Conservation (phyloP, 148 eudicot species). For the Pouteria glomerata region DNA sequence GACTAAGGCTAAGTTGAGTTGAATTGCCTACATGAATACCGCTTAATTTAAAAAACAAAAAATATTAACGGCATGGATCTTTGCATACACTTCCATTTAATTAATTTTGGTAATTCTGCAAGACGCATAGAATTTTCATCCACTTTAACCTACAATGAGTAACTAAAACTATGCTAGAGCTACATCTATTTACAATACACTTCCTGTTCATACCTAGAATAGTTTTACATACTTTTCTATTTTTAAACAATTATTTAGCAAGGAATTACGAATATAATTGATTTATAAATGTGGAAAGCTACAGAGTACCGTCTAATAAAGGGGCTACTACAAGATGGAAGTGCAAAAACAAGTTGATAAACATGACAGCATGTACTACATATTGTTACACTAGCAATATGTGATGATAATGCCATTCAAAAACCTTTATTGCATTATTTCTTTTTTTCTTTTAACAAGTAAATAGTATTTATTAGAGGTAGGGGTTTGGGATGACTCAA, state of each 20-base stretch:
- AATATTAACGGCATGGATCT: not conserved
- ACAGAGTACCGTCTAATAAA: not conserved
- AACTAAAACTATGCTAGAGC: not conserved
- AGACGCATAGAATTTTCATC: not conserved
- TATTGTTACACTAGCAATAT: not conserved
- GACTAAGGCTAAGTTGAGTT: too few species aligned
- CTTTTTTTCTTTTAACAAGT: too few species aligned
- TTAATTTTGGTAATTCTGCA: not conserved
- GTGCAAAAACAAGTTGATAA: not conserved
- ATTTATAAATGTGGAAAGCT: too few species aligned
- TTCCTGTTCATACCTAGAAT: constrained; percentile 1
- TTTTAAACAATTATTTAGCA: not conserved
- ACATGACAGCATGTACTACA: not conserved
- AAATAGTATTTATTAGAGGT: too few species aligned
- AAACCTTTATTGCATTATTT: too few species aligned
- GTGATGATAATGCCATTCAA: not conserved
- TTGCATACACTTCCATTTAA: not conserved
- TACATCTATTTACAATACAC: not conserved
- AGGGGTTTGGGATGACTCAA: too few species aligned
- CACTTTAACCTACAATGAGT: not conserved
- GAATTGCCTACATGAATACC: too few species aligned
- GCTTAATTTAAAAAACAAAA: not conserved
- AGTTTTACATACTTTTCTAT: not conserved
- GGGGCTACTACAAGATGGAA: not conserved
- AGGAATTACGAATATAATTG: not conserved